A percentile compares a stretch with the other conserved stretches of the same genome.
Evolutionary conservation across 768 basidiomycete genomes (phyloP).

Genomic region (Agaricus sinodeliciosus): DNA sequence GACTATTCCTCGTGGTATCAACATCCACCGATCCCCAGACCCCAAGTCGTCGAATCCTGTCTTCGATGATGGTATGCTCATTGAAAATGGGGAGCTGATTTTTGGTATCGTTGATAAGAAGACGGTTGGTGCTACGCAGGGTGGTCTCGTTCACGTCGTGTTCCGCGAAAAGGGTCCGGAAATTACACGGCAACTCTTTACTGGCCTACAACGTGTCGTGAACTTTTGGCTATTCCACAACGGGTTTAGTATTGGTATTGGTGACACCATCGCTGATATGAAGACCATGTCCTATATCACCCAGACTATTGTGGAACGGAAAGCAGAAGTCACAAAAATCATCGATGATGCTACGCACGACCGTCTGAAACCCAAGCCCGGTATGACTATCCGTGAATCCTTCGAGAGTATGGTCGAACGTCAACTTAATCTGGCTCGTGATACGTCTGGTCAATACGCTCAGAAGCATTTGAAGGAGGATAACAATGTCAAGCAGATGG

Average conservation of each 20-base stretch:
- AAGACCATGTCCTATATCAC: slow-evolving; percentile 86
- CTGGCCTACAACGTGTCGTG: slow-evolving; percentile 90
- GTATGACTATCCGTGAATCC: slow-evolving; percentile 99
- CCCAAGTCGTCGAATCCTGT: slow-evolving; percentile 76
- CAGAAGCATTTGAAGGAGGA: slow-evolving; percentile 97
- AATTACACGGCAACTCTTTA: slow-evolving; percentile 83
- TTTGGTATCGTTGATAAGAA: slow-evolving; percentile 98
- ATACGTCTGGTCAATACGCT: slow-evolving; percentile 92
- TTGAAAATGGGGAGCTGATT: slow-evolving; percentile 95
- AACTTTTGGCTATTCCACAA: slow-evolving; percentile 99
- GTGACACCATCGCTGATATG: slow-evolving; percentile 93
- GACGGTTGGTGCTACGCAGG: slow-evolving; percentile 94
- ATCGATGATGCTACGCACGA: slow-evolving; percentile 84
- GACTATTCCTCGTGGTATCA: slow-evolving; percentile 92
- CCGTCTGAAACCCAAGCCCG: slow-evolving; percentile 81
- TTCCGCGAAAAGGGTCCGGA: slow-evolving; percentile 98
- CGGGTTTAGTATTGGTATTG: slow-evolving; percentile 98
- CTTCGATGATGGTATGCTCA: slow-evolving; percentile 89
- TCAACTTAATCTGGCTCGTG: slow-evolving; percentile 91
- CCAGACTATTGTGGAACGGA: slow-evolving; percentile 73
- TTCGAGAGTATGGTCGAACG: slow-evolving; percentile 92
- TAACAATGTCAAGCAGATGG: slow-evolving; percentile 99
- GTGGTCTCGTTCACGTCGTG: slow-evolving; percentile 92
- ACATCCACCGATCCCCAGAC: slow-evolving; percentile 78
- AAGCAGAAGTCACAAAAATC: slow-evolving; percentile 69